Evolutionary conservation across 139 green algal species (phyloP), one percentile per base, ranked within the genome.

Genomic region (Chlorella sp.): DNA sequence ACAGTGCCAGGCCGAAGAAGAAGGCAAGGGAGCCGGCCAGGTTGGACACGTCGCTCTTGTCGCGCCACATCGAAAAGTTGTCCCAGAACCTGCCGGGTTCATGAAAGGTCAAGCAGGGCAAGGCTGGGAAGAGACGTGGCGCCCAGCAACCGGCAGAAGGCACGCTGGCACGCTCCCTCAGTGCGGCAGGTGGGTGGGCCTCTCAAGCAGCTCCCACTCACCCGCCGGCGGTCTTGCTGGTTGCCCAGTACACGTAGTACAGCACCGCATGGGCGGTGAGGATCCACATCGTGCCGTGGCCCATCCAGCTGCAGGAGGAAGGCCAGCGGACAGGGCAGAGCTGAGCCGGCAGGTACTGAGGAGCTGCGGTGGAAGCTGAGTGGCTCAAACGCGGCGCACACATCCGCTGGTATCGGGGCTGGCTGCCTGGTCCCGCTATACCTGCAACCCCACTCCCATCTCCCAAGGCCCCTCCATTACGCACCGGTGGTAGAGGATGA

Each of bases 211-310:
- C 34, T 40, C 24, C 76, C n/a, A 40, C 73, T 72, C 62, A 76
- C 60, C 67, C 70, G 11, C 51, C 51, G 24, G 51, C 51, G 13
- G 51, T 60, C 11, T 24, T 60, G 51, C 51, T 60, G 51, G 51
- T 60, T 26, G 51, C 70, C 87, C 87, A 90, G 81, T 84, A 89
- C 11, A 90, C 43, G 85, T 87, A 90, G 58, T 88, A 90, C 0
- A 87, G 60, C 36, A 62, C 6, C 38, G 76, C 87, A 56, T 90
- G 87, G 0, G 87, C 1, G 65, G 77, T 83, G 11, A 87, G 69
- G 9, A 90, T 44, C 51, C 73, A 76, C 84, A 90, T 80, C 1
- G 87, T 90, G 81, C 51, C 74, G 67, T 90, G 87, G 28, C 87
- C 87, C n/a, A 90, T 38, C 87, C 87, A 90, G 40, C 85, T 88